These are phyloP conservation scores for Pontederia crassipes DNA, from an alignment of 176 grass and related monocot genomes.

Conservation along the genomic window DNA sequence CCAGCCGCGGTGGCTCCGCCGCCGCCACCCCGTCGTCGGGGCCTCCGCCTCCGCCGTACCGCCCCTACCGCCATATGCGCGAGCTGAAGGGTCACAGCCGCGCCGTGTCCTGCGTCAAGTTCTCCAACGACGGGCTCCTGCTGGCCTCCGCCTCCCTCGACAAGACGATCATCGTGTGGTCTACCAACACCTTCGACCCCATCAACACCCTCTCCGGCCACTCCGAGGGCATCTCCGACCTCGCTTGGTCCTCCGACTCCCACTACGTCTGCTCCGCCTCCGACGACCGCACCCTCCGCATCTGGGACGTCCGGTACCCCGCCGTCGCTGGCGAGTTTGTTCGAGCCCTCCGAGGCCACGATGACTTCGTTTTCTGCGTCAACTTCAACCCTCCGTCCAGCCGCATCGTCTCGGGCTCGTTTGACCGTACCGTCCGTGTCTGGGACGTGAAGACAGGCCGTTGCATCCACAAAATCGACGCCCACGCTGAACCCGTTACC, in stretches of 20 bases:
- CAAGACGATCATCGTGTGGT: slow-evolving; percentile 54
- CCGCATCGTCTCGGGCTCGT: slow-evolving; percentile 61
- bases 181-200: slow-evolving; percentile 38
- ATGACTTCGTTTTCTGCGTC: slow-evolving; percentile 68
- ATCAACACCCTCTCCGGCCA: slow-evolving; percentile 58
- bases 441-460: slow-evolving; percentile 64
- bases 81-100: slow-evolving; percentile 35
- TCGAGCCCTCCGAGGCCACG: slow-evolving; percentile 56
- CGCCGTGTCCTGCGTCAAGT: slow-evolving; percentile 82
- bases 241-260: slow-evolving; percentile 79
- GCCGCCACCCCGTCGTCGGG: slow-evolving; percentile 15
- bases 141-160: slow-evolving; percentile 84
- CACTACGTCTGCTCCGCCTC: slow-evolving; percentile 87
- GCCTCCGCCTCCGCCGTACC: slow-evolving; percentile 33
- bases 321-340: slow-evolving; percentile 50
- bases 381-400: slow-evolving; percentile 85
- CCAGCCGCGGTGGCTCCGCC: not conserved
- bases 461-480: slow-evolving; percentile 48
- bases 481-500: slow-evolving; percentile 64
- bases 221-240: slow-evolving; percentile 57
- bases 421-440: slow-evolving; percentile 71
- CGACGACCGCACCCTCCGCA: slow-evolving; percentile 64
- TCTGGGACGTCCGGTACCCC: slow-evolving; percentile 64
- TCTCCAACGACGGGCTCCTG: slow-evolving; percentile 76
- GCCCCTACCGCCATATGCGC: slow-evolving; percentile 45